A percentile compares a stretch with the other conserved stretches of the same genome.
These are phyloP conservation scores for Syzygium oleosum DNA, from an alignment of 345 rosid genomes.

Conservation along the genomic window DNA sequence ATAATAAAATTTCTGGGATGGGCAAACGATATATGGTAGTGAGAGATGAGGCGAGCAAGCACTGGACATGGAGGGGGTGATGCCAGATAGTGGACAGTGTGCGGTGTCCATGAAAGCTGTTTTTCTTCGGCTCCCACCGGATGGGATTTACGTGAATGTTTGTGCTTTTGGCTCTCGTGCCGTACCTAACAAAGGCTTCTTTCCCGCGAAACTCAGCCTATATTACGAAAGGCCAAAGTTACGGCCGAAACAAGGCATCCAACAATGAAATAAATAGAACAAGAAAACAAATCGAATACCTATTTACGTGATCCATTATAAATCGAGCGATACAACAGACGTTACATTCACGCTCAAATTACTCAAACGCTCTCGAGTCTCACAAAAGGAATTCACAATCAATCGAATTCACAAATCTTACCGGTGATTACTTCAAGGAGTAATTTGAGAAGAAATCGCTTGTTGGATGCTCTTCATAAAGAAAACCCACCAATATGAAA, in stretches of 20 bases:
- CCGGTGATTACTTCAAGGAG: rapidly evolving
- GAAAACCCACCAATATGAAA: neutral
- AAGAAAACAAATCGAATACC: no score
- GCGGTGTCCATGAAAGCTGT: neutral
- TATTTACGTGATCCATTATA: neutral
- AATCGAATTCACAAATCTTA: neutral
- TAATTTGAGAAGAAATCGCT: neutral
- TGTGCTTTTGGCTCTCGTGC: neutral
- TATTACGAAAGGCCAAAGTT: neutral
- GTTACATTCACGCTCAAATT: rapidly evolving
- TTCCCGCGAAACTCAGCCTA: neutral
- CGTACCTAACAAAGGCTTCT: neutral
- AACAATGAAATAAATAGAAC: neutral
- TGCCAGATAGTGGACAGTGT: neutral
- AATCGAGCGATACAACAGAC: neutral
- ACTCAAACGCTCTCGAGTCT: neutral
- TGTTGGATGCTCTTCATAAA: neutral
- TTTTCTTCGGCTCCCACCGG: neutral
- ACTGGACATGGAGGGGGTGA: neutral
- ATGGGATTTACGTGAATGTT: neutral
- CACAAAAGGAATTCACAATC: neutral
- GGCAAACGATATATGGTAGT: neutral
- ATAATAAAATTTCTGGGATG: neutral
- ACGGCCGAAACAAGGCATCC: neutral
- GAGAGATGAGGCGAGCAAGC: neutral